phyloP scores from a whole-genome alignment of 2,329 filamentous ascomycete genomes.

The Xylariaceae sp. region DNA sequence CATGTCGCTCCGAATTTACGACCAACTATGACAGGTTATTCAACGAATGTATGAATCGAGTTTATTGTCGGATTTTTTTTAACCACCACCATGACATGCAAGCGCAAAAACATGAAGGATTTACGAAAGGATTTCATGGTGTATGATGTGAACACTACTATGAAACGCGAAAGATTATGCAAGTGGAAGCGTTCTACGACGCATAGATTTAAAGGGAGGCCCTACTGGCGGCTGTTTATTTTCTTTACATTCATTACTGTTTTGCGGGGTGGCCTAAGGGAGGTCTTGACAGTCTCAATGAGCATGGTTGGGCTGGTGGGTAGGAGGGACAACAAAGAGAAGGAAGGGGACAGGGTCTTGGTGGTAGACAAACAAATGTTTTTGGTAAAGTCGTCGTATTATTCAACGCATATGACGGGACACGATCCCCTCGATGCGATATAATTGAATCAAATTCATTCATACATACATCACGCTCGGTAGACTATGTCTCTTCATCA shows the following conservation, averaged over 20 bases:
- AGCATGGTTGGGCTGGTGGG: constrained; percentile 5
- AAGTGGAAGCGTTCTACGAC: constrained; percentile 26
- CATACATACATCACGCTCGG: neutral
- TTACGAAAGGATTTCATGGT: constrained; percentile 26
- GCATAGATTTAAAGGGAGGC: constrained; percentile 26
- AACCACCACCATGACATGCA: constrained; percentile 22
- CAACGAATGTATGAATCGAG: constrained; percentile 35
- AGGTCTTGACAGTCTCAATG: constrained; percentile 5
- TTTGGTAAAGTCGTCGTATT: constrained; percentile 14
- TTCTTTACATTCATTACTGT: neutral
- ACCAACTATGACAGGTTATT: constrained; percentile 30
- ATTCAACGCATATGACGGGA: constrained; percentile 12
- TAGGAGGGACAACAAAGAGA: neutral
- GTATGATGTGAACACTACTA: constrained; percentile 28
- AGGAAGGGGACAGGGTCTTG: constrained; percentile 3
- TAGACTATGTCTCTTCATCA: constrained; percentile 12
- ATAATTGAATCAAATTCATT: constrained; percentile 9
- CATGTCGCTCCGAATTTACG: constrained; percentile 33
- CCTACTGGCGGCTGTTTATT: constrained; percentile 7
- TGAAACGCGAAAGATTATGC: constrained; percentile 23
- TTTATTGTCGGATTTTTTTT: constrained; percentile 23
- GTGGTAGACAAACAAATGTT: constrained; percentile 2
- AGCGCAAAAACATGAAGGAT: constrained; percentile 29
- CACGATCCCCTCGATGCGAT: constrained; percentile 10
- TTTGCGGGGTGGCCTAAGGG: neutral